These are phyloP conservation scores for Lepraria neglecta DNA, from an alignment of 495 filamentous ascomycete genomes.

Conservation along the genomic window DNA sequence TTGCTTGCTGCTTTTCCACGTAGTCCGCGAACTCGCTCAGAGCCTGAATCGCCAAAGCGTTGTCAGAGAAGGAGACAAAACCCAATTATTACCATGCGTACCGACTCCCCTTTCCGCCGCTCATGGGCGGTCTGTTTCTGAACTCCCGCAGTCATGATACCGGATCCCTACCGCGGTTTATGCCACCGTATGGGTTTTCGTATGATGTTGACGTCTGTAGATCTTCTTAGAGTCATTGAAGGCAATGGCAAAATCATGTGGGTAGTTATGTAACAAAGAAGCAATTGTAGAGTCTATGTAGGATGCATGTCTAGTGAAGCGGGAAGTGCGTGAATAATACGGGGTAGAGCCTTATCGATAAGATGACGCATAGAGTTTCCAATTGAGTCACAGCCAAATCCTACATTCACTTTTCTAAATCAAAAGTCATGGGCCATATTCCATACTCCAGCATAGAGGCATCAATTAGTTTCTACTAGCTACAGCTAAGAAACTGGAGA, in stretches of 20 bases:
- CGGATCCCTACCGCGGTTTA: conserved; percentile 3
- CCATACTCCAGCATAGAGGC: too few relatives aligned
- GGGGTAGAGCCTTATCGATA: conserved; percentile 19
- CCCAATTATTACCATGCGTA: conserved; percentile 36
- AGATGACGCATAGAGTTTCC: conserved; percentile 3
- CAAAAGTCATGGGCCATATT: neutral
- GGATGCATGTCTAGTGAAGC: conserved; percentile 7
- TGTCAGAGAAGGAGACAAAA: conserved; percentile 18
- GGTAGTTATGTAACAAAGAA: neutral
- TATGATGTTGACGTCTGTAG: conserved; percentile 11
- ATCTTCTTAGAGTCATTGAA: conserved; percentile 8
- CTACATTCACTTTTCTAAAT: neutral
- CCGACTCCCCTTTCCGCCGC: conserved; percentile 77
- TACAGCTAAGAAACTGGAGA: too few relatives aligned
- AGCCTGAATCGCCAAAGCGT: conserved; percentile 48
- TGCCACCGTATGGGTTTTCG: conserved; percentile 8
- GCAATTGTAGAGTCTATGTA: neutral
- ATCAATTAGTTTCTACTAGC: too few relatives aligned
- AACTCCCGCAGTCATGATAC: conserved; percentile 48
- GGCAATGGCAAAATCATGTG: conserved; percentile 1
- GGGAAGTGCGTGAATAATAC: too few relatives aligned
- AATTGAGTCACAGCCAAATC: neutral
- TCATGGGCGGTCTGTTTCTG: conserved; percentile 65
- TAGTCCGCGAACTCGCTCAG: conserved; percentile 97
- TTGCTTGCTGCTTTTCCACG: conserved; percentile 87